Evolutionary conservation across 345 rosid species (phyloP), one percentile per base, ranked within the genome.

Genomic region (Syzygium grande): DNA sequence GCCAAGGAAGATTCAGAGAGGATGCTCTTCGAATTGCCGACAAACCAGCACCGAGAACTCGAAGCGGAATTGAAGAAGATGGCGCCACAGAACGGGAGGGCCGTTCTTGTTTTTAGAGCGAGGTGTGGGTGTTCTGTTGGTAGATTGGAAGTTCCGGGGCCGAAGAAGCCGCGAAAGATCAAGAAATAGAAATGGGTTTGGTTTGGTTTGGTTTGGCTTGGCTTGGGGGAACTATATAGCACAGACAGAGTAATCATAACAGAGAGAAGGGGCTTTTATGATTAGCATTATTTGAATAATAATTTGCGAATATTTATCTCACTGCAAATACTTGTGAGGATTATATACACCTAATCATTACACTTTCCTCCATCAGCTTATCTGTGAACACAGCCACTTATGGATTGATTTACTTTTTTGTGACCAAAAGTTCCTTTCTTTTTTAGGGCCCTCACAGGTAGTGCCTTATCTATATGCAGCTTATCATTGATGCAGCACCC

Each of bases 121-220:
- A 87, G 87, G 90, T 89, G 90, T 17, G 90, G 90, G 65, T 89
- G 97, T 85, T 90, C 94, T 43, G 91, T 96, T 86, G 97, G 98
- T 90, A 94, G 98, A 92, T 91, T 97, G 94, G 98, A 95, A 92
- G 98, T 95, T 85, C 96, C 94, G 2, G 98, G 99, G 19, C 93
- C 93, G 25, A 95, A 91, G 97, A 96, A 92, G 97, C 93, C 73
- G 29, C 94, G 94, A 92, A 96, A 94, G 96, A 86, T 94, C 90
- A 96, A 94, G 96, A 97, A 92, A 90, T 96, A 95, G 97, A 88
- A 58, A 55, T 27, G 87, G 87, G 52, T 85, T 12, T 38, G 73
- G 79, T 85, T 54, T 84, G 83, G 79, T 85, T 54, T 84, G 83
- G 52, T 59, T 12, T 55, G 73, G 79, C 59, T 54, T 84, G 83